Evolutionary conservation across 345 rosid species (phyloP), one percentile per base, ranked within the genome.

Genomic region (Corchorus olitorius): DNA sequence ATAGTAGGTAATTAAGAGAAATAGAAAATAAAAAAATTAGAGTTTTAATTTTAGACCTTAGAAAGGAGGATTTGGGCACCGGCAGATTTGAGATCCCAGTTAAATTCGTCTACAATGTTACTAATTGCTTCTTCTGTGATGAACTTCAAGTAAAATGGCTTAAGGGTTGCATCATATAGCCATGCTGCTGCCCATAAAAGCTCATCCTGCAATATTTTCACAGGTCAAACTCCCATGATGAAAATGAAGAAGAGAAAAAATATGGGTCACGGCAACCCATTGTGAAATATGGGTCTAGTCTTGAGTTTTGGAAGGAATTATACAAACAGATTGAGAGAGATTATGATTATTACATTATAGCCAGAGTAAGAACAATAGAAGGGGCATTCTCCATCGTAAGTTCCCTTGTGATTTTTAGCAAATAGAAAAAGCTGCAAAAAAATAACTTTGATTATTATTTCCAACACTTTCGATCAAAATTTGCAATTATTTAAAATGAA

Each of bases 301-400:
- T n/a, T n/a, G n/a, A n/a, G n/a, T n/a, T n/a, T n/a, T n/a, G n/a
- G n/a, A n/a, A n/a, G n/a, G n/a, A n/a, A n/a, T n/a, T n/a, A n/a
- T n/a, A n/a, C n/a, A n/a, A n/a, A n/a, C n/a, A n/a, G n/a, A n/a
- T n/a, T n/a, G n/a, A n/a, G n/a, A n/a, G n/a, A n/a, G n/a, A n/a
- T n/a, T n/a, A n/a, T 65, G 69, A 41, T 39, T 1, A 20, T 79
- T 88, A 95, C 99, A 22, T 93, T 82, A 81, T 88, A 95, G 82
- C 99, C 99, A 5, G 97, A 90, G 88, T 59, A 84, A 41, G 99
- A 95, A 87, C 99, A 95, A 76, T 95, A 93, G 83, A 92, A 95
- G 54, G 99, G 99, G 82, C 98, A 95, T 85, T 91, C 99, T 81
- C 99, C 98, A 56, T 92, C 97, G 62, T 39, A 95, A n/a, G 91